Base-by-base conservation (phyloP, 441 rosid species). In the Erysimum pusillum region DNA sequence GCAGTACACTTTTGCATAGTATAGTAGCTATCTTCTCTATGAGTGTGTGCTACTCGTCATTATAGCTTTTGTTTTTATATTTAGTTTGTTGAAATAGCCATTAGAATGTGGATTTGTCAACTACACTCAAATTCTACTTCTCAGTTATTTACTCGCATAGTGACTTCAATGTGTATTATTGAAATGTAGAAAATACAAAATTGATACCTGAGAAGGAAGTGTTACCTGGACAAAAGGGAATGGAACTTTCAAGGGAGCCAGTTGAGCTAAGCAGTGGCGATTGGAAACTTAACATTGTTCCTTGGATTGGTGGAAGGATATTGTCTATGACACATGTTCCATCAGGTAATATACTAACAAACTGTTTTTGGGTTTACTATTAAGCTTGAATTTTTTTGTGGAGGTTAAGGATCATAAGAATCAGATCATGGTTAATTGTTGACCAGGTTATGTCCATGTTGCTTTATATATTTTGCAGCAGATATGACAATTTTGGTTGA, bases 241-340 rank as follows among this genome's bases (percentile, higher is more conserved):
- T 73, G 58, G 91, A 88, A 77, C 92, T 91, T 76, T 93, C 89
- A 32, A 82, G 45, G 73, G 74, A 77, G 38, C 94, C 95, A 15
- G 71, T 88, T 82, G 91, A 91, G 72, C 70, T 95, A 75, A 84
- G 83, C 84, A 88, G 85, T 74, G 90, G 91, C 62, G 84, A 86
- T 54, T 96, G 99, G 98, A 81, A 60, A 76, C 84, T 87, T 34
- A 83, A 88, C 85, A 74, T 95, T 53, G 94, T 93, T 75, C 97
- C 98, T 60, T 95, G 98, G 97, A 88, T 91, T 80, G 99, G 98
- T 58, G 99, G 98, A 49, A 88, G 99, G 83, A 88, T 93, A 81
- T 71, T 93, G 73, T 91, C 99, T 51, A 95, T 95, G 99, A 87
- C 79, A 71, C 97, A 95, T 82, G 80, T 86, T 80, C 97, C 97